Base-by-base conservation (phyloP, 148 eudicot species). In the Beta vulgaris region DNA sequence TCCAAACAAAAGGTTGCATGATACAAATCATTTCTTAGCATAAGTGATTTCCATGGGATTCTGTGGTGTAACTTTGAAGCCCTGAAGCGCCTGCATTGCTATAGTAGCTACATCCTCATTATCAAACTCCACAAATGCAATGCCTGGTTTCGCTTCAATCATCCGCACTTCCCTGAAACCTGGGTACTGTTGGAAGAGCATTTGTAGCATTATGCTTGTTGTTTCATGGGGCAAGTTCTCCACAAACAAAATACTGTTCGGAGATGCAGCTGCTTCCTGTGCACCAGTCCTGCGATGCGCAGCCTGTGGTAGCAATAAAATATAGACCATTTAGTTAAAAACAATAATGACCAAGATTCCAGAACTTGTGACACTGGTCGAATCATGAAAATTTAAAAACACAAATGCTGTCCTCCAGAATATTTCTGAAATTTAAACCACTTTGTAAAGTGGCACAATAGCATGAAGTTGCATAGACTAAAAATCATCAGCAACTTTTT, bases 91-190 rank as follows among this genome's bases (percentile, higher is more conserved):
- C 77, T 91, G 88, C 98, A 94, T 91, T 74, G 98, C 97, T 48
- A 89, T 82, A 25, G 93, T 76, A 21, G 98, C 86, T 65, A 87
- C 88, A 32, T 84, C 81, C 62, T 94, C 98, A 55, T 91, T 87
- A 42, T 90, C 96, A 81, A 86, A 94, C 78, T 94, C 98, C 62
- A 94, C 93, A 79, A 91, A 94, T 6, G 98, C 98, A 63, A 94
- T 91, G 71, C 98, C 98, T 35, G 98, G 98, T 81, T 91, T 94
- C 69, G 98, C 96, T 51, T 87, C 97, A 40, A 91, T 86, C 90
- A 91, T 85, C 66, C 98, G 82, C 74, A 94, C 97, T 89, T 94
- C 98, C 72, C 85, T 90, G 79, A 88, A 94, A 43, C 98, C 98
- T 29, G 97, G 97, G 79, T 90, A 94, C 71, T 90, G 95, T 69